Evolutionary conservation across 768 basidiomycete species (phyloP).

Genomic region (Boletus sensibilis): DNA sequence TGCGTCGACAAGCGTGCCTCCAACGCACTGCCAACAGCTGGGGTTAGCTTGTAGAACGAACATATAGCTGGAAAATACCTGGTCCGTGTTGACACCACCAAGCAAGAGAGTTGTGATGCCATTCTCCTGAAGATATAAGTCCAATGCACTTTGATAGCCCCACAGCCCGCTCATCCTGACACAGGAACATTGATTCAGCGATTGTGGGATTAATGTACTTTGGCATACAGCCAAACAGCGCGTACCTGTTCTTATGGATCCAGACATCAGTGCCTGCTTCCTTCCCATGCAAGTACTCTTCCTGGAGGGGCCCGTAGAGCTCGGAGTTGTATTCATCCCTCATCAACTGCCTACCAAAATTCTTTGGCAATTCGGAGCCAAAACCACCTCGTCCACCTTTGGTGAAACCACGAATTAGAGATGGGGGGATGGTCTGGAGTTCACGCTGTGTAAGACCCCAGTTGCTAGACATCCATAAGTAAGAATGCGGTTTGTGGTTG

Average conservation of each 20-base stretch:
- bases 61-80: conserved; percentile 37
- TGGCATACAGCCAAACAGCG: neutral
- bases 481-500: neutral
- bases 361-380: conserved; percentile 51
- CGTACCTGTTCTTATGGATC: conserved; percentile 69
- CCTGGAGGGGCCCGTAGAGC: conserved; percentile 63
- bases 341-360: conserved; percentile 59
- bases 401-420: conserved; percentile 54
- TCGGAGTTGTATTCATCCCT: conserved; percentile 56
- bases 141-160: conserved; percentile 62
- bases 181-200: neutral
- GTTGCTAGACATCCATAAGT: conserved; percentile 42
- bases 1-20: conserved; percentile 61
- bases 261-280: conserved; percentile 61
- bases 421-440: conserved; percentile 58
- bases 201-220: neutral
- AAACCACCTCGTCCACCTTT: conserved; percentile 50
- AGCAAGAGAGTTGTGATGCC: conserved; percentile 63
- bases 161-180: conserved; percentile 63
- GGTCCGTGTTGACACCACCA: conserved; percentile 66
- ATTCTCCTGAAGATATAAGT: conserved; percentile 60
- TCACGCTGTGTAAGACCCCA: conserved; percentile 72
- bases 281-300: conserved; percentile 50
- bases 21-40: conserved; percentile 48
- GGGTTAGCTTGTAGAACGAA: neutral